Conservation (phyloP, 2,329 filamentous ascomycete species). For the Amesomyces nigricolor region DNA sequence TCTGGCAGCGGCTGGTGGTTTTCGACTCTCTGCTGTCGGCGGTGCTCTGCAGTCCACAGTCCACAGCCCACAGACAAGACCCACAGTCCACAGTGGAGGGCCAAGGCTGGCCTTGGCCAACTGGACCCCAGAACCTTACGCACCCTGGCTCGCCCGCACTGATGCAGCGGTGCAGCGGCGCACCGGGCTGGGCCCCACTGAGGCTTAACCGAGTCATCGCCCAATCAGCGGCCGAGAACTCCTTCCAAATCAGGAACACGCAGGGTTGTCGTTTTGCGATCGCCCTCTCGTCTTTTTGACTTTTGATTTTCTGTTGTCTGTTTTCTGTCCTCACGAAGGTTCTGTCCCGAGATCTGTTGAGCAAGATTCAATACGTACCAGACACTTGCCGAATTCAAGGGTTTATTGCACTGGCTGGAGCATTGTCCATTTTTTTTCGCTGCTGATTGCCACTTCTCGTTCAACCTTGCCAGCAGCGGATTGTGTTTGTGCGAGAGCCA, state of each 20-base stretch:
- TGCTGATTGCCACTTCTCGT: background rate
- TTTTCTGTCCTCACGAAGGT: too few relatives aligned
- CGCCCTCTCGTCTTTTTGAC: conserved; percentile 1
- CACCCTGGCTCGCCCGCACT: conserved; percentile 6
- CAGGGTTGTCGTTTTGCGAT: background rate
- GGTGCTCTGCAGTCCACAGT: background rate
- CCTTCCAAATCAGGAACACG: conserved; percentile 28
- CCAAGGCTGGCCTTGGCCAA: conserved; percentile 2
- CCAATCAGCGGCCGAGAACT: conserved; percentile 20
- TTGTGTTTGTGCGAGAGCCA: conserved; percentile 2
- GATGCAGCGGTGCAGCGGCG: background rate
- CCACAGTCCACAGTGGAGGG: background rate
- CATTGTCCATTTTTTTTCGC: background rate
- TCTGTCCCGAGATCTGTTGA: too few relatives aligned
- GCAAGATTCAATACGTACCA: too few relatives aligned
- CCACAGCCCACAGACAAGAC: too few relatives aligned
- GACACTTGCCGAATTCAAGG: too few relatives aligned
- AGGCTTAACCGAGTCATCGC: conserved; percentile 23
- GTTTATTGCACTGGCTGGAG: too few relatives aligned
- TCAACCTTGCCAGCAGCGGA: background rate
- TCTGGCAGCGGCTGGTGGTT: conserved; percentile 12
- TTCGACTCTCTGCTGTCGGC: background rate
- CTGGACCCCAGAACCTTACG: conserved; percentile 11
- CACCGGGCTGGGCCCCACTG: conserved; percentile 22
- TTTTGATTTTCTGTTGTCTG: background rate